Evolutionary conservation across 2,329 filamentous ascomycete species (phyloP), one percentile per base, ranked within the genome.

Genomic region (Neocatenulostroma microsporum): DNA sequence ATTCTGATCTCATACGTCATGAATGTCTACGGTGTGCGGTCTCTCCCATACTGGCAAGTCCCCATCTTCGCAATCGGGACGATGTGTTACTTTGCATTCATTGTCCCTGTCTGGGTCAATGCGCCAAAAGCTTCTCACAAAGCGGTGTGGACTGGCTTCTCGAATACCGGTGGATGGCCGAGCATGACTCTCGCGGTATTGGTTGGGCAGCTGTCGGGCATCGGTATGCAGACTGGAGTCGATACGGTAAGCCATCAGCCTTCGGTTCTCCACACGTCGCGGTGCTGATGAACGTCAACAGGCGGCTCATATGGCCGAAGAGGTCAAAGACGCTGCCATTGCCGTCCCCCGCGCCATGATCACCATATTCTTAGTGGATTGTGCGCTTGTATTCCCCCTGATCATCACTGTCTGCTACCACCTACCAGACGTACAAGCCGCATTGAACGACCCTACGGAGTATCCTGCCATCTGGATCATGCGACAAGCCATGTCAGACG

Each of bases 281-380:
- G n/a, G n/a, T n/a, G n/a, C n/a, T n/a, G n/a, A n/a, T n/a, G n/a
- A n/a, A n/a, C 10, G 31, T 36, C 13, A 33, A 45, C 19, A 34
- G 20, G 44, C 45, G 10, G 48, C 48, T 3, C 49, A 53, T 31
- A 50, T 53, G 40, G 26, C 44, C 12, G 52, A 55, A 30, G 51
- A 55, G 34, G 47, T 49, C 18, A 41, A 46, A 23, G 43, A 54
- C 31, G 51, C 53, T 9, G 33, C 45, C 9, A 40, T 44, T 18
- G 40, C 36, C 20, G 45, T 56, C 21, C 52, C 53, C n/a, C 34
- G 50, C 13, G 38, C 39, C 30, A 56, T 56, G 39, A 30, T 49
- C 4, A 58, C 57, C 38, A 62, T 60, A 3, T 57, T 64, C 12
- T 33, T 64, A 11, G 50, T 70, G 33, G 70, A 69, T 39, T 66